Percentiles rank a stretch among this genome's conserved stretches.
These are phyloP conservation scores for Rhodomyrtus psidioides DNA, from an alignment of 441 rosid genomes.

Conservation along the genomic window DNA sequence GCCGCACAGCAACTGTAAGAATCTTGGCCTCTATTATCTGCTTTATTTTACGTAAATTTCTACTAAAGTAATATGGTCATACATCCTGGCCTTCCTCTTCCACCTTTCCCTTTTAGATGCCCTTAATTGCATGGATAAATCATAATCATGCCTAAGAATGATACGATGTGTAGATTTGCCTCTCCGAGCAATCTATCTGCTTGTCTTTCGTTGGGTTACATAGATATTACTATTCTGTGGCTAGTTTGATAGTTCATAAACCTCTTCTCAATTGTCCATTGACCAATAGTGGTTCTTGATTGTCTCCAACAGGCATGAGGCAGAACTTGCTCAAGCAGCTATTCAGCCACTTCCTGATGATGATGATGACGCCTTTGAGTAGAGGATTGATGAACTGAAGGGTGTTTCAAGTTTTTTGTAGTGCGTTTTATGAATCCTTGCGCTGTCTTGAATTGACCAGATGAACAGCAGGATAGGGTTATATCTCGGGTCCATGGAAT, in stretches of 20 bases:
- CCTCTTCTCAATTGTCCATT: no score
- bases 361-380: conserved; percentile 70
- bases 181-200: not conserved
- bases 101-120: not conserved
- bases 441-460: not conserved
- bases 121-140: not conserved
- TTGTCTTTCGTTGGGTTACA: not conserved
- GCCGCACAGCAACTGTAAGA: conserved; percentile 65
- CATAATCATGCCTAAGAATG: not conserved
- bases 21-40: not conserved
- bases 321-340: conserved; percentile 63
- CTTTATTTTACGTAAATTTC: not conserved
- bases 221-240: not conserved
- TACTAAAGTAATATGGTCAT: not conserved
- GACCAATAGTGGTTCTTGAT: not conserved
- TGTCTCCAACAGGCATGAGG: conserved; percentile 48
- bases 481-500: not conserved
- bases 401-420: not conserved
- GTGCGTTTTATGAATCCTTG: not conserved
- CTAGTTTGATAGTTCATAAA: not conserved
- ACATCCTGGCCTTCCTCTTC: not conserved
- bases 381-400: not conserved
- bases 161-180: not conserved
- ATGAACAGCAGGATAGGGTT: not conserved
- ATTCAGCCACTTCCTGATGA: conserved; percentile 66